These are phyloP conservation scores for Gossypium arboreum DNA, from an alignment of 345 rosid genomes.

Conservation along the genomic window DNA sequence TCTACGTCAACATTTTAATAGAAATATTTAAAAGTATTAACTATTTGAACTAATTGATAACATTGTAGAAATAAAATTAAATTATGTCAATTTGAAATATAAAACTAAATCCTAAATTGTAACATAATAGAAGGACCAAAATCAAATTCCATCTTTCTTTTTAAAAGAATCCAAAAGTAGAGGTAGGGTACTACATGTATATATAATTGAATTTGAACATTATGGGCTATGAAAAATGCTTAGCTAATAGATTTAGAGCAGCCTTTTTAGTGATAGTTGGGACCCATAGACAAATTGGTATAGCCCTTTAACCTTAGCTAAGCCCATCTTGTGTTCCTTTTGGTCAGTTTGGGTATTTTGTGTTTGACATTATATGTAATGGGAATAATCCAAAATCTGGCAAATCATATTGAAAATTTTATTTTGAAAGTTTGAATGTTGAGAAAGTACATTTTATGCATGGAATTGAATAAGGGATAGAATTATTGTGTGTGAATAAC, in stretches of 20 bases:
- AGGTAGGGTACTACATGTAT: neutral
- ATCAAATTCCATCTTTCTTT: neutral
- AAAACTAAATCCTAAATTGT: too few species aligned
- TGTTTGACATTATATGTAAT: neutral
- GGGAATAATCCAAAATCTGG: neutral
- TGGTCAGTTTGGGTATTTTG: neutral
- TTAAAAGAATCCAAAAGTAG: neutral
- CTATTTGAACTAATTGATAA: neutral
- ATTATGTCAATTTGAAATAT: neutral
- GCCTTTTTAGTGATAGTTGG: neutral
- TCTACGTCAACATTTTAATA: neutral
- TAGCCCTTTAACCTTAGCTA: neutral
- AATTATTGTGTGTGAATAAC: neutral
- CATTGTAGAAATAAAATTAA: too few species aligned
- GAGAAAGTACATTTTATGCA: neutral
- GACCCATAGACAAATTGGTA: neutral
- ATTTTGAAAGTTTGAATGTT: neutral
- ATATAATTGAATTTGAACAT: neutral
- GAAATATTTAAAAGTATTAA: neutral
- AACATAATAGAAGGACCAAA: neutral
- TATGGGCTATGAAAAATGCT: neutral
- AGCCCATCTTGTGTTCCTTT: neutral
- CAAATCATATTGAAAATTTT: neutral
- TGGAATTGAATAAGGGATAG: neutral
- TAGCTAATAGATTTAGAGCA: neutral